Evolutionary conservation across 1,284 basidiomycete genomes (phyloP).

Genomic region (Apiotrichum sp.): DNA sequence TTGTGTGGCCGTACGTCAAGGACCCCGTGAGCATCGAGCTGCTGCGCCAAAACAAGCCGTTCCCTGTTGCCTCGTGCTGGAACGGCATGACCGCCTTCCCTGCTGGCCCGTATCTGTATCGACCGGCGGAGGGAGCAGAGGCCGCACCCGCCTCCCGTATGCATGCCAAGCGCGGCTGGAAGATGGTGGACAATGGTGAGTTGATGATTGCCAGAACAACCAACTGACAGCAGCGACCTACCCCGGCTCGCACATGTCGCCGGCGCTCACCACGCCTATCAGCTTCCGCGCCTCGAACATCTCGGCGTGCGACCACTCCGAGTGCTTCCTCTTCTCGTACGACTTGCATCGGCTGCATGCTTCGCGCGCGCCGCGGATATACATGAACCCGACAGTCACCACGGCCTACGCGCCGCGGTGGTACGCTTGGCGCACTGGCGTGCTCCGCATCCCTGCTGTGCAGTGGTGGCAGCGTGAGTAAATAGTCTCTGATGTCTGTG

Average conservation of each 20-base stretch:
- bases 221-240: constrained; percentile 19
- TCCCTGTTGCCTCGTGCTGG: constrained; percentile 55
- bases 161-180: constrained; percentile 25
- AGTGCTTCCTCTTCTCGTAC: constrained; percentile 55
- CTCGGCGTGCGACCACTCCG: constrained; percentile 53
- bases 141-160: background rate
- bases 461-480: constrained; percentile 50
- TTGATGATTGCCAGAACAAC: background rate
- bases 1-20: constrained; percentile 55
- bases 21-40: constrained; percentile 43
- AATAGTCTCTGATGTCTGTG: too few relatives aligned
- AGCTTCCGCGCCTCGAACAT: constrained; percentile 50
- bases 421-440: constrained; percentile 52
- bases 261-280: constrained; percentile 45
- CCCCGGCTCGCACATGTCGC: constrained; percentile 35
- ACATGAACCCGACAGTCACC: constrained; percentile 51
- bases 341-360: constrained; percentile 53
- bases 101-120: constrained; percentile 50
- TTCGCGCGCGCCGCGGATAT: constrained; percentile 46
- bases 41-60: constrained; percentile 48
- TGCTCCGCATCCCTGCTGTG: constrained; percentile 49
- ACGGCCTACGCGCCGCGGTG: constrained; percentile 47
- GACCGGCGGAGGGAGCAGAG: constrained; percentile 31
- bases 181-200: constrained; percentile 38
- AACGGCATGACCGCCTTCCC: constrained; percentile 50